Conservation (phyloP, 768 basidiomycete genomes). For the Thelephora ganbajun region DNA sequence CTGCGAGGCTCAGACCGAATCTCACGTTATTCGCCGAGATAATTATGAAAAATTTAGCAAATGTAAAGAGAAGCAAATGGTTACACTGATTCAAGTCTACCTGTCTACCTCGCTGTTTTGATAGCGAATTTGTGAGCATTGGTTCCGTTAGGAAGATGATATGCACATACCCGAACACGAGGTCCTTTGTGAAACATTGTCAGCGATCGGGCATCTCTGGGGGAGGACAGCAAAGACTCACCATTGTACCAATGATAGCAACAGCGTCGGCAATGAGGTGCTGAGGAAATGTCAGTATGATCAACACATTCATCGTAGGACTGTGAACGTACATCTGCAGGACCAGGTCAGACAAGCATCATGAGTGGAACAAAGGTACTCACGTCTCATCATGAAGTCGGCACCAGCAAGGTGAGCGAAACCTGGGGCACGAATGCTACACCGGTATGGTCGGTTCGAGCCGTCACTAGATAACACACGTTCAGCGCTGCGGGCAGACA, state of each 20-base stretch:
- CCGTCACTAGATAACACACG: slow-evolving; percentile 48
- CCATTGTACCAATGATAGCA: slow-evolving; percentile 97
- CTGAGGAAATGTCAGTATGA: slow-evolving; percentile 17
- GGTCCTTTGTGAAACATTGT: slow-evolving; percentile 33
- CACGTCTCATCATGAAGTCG: slow-evolving; percentile 97
- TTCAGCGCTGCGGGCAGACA: background rate
- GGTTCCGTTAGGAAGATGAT: background rate
- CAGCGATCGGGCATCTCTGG: slow-evolving; percentile 3
- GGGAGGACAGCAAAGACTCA: slow-evolving; percentile 19
- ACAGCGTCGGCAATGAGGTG: slow-evolving; percentile 93
- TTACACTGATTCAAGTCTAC: slow-evolving; percentile 10
- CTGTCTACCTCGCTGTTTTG: slow-evolving; percentile 30
- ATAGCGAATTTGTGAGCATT: slow-evolving; percentile 2
- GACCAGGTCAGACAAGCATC: background rate
- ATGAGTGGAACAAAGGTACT: slow-evolving; percentile 18
- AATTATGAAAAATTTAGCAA: too few species aligned
- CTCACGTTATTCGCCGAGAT: too few species aligned
- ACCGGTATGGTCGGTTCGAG: slow-evolving; percentile 89
- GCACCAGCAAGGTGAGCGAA: slow-evolving; percentile 92
- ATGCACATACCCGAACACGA: slow-evolving; percentile 79
- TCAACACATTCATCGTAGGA: background rate
- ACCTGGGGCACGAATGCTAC: slow-evolving; percentile 93
- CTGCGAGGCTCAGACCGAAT: too few species aligned
- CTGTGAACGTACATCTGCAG: slow-evolving; percentile 22
- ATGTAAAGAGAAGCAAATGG: too few species aligned